These are phyloP conservation scores for Bryoerythrophyllum caledonicum DNA, from an alignment of 225 moss, liverwort and hornwort genomes.

Conservation along the genomic window DNA sequence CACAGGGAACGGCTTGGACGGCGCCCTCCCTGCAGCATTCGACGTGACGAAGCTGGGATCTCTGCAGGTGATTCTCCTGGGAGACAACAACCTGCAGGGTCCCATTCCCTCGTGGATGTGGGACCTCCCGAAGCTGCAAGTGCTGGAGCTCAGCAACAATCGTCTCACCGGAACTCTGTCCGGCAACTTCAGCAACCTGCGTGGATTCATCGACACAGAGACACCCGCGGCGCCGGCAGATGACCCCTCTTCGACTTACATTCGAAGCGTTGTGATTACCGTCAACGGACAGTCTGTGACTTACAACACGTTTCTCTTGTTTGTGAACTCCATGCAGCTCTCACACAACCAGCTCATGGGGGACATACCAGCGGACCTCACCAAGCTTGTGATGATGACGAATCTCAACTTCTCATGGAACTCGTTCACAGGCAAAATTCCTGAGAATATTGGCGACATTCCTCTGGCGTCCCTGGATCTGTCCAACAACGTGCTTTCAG, in stretches of 20 bases:
- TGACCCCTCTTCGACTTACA: constrained; percentile 25
- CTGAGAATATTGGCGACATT: constrained; percentile 28
- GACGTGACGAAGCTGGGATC: constrained; percentile 20
- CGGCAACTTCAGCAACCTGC: constrained; percentile 38
- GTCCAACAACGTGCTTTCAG: constrained; percentile 37
- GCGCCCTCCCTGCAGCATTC: constrained; percentile 28
- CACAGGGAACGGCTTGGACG: constrained; percentile 22
- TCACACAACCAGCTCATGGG: constrained; percentile 36
- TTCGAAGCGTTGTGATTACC: constrained; percentile 36
- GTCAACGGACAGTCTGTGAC: constrained; percentile 18
- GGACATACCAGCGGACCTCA: constrained; percentile 27
- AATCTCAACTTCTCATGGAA: constrained; percentile 39
- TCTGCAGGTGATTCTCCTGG: constrained; percentile 36
- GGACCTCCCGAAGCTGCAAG: constrained; percentile 36
- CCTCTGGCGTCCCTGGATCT: constrained; percentile 38
- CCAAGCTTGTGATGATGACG: constrained; percentile 28
- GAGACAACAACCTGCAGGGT: constrained; percentile 32
- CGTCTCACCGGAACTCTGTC: constrained; percentile 26
- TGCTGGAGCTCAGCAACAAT: constrained; percentile 36
- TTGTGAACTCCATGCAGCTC: constrained; percentile 38
- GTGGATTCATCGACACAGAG: constrained; percentile 36
- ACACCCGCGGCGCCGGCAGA: not conserved
- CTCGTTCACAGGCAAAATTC: constrained; percentile 33
- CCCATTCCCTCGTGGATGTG: constrained; percentile 44
- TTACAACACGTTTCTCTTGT: constrained; percentile 11